Conservation (phyloP, 2,329 filamentous ascomycete species). For the Paraphoma sp. region DNA sequence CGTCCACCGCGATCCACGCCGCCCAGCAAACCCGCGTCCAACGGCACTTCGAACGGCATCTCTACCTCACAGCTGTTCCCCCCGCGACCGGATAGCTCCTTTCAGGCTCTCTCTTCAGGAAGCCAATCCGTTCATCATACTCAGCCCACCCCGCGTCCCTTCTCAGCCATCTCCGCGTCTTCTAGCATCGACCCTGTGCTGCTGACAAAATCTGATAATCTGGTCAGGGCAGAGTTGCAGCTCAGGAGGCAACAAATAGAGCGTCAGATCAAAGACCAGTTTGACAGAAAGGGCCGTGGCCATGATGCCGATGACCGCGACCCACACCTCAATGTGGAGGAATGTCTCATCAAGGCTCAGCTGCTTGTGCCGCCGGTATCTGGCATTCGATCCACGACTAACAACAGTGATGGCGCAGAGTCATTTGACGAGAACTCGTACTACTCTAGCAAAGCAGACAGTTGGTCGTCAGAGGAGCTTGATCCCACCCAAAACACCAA, state of each 20-base stretch:
- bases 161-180: constrained; percentile 55
- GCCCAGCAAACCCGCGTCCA: constrained; percentile 37
- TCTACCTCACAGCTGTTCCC: constrained; percentile 32
- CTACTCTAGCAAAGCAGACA: constrained; percentile 89
- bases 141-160: constrained; percentile 38
- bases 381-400: constrained; percentile 60
- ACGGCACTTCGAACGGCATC: constrained; percentile 37
- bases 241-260: constrained; percentile 84
- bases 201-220: constrained; percentile 83
- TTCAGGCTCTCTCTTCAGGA: constrained; percentile 29
- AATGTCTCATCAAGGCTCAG: constrained; percentile 65
- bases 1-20: constrained; percentile 36
- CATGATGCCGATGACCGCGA: constrained; percentile 59
- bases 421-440: constrained; percentile 94
- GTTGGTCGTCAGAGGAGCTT: constrained; percentile 67
- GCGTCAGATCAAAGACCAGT: constrained; percentile 75
- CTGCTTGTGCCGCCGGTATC: constrained; percentile 74
- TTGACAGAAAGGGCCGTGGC: constrained; percentile 65
- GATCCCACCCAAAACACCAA: constrained; percentile 35
- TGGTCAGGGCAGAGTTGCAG: constrained; percentile 81
- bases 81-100: constrained; percentile 37
- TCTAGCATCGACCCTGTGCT: constrained; percentile 82
- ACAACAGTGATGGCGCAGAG: constrained; percentile 73
- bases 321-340: constrained; percentile 50
- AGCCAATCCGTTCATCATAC: constrained; percentile 29